Conservation (phyloP, 1,139 yeast genomes). For the Wickerhamiella pararugosa region DNA sequence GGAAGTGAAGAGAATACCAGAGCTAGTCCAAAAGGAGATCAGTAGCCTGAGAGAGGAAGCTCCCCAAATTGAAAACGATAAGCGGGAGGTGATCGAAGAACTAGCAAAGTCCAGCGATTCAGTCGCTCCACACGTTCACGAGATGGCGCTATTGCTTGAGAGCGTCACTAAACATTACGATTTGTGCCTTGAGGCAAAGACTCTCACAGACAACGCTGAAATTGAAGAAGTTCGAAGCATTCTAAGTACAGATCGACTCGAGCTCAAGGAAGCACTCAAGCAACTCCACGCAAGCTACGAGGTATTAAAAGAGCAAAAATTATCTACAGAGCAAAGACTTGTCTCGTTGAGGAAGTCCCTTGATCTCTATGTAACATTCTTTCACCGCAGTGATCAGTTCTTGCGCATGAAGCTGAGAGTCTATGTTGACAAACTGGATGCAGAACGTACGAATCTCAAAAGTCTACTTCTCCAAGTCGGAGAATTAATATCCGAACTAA, state of each 20-base stretch:
- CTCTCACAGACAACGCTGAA: slow-evolving; percentile 14
- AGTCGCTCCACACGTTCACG: slow-evolving; percentile 38
- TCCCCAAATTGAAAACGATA: slow-evolving; percentile 10
- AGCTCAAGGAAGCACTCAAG: slow-evolving; percentile 25
- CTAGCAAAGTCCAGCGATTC: slow-evolving; percentile 16
- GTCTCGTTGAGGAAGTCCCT: too few species aligned
- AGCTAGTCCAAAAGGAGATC: slow-evolving; percentile 18
- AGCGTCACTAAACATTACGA: slow-evolving; percentile 73
- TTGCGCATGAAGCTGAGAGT: slow-evolving; percentile 6
- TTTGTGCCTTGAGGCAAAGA: slow-evolving; percentile 38
- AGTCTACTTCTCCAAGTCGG: slow-evolving; percentile 8
- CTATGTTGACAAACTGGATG: slow-evolving; percentile 18
- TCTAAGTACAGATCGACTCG: slow-evolving; percentile 27
- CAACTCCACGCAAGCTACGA: slow-evolving; percentile 4
- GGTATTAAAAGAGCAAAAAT: background rate
- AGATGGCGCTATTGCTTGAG: slow-evolving; percentile 52
- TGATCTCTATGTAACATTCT: slow-evolving; percentile 8
- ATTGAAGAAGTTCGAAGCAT: slow-evolving; percentile 22
- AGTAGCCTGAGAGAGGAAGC: slow-evolving; percentile 14
- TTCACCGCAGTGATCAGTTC: slow-evolving; percentile 8
- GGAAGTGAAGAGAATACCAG: slow-evolving; percentile 21
- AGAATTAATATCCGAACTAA: slow-evolving; percentile 19
- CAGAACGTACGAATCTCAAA: slow-evolving; percentile 21
- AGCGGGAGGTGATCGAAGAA: slow-evolving; percentile 3
- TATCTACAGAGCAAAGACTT: too few species aligned